Evolutionary conservation across 208 protist species (phyloP), one percentile per base, ranked within the genome.

Genomic region (Wallacemonas rigidus): DNA sequence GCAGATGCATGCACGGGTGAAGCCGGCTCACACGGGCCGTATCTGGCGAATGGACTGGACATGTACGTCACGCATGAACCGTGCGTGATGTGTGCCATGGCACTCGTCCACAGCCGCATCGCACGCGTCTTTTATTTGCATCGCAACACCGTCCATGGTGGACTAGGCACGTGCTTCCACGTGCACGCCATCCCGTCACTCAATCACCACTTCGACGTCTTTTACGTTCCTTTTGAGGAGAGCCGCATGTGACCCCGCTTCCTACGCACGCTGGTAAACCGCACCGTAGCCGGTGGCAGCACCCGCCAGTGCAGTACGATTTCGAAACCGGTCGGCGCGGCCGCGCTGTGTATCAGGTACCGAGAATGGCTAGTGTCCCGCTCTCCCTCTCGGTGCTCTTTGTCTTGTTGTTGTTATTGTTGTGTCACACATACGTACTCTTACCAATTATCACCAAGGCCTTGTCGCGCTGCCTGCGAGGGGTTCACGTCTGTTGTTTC

Each of bases 11-110:
- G 50, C 26, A 4, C 9, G 3, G 8, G 4, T 14, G 39, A 17
- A 6, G 40, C 35, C n/a, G 17, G 36, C 7, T 15, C 72, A 35
- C 9, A 39, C n/a, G 56, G 41, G 17, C 81, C 89, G 36, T 98
- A 98, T 77, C 76, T 98, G n/a, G 94, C 89, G 6, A 97, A 90
- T 39, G 85, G 72, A 1, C 80, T 95, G 8, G 92, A 97, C 72
- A 41, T 98, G 0, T 89, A 92, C 70, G 85, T 95, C 67, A 96
- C 79, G 8, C 88, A 98, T 70, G 96, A 98, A 75, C 96, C 96
- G 35, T 98, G 96, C 62, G 83, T 93, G 17, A 98, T 98, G 94
- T 98, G 96, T 64, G 77, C 90, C 61, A 98, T 98, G 96, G 96
- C 93, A 12, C 87, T 98, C 45, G 84, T 98, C 12, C 96, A 98